A percentile compares a stretch with the other conserved stretches of the same genome.
These are phyloP conservation scores for Schoenoplectus tabernaemontani DNA, from an alignment of 202 grass and related monocot genomes.

Conservation along the genomic window DNA sequence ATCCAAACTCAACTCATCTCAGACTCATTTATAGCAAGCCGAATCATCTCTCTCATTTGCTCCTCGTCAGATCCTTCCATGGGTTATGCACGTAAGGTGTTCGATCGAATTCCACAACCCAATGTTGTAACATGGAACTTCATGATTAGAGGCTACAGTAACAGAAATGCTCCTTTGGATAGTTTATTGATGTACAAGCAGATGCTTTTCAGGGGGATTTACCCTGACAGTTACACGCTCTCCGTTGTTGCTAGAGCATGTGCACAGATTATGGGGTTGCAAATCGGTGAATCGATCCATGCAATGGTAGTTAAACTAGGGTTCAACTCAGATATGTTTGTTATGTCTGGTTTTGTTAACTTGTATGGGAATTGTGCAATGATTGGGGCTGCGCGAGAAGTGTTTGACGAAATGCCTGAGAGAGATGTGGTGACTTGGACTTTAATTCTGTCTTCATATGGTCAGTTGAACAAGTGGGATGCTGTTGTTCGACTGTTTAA, in stretches of 20 bases:
- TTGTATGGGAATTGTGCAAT: constrained; percentile 28
- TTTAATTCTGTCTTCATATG: constrained; percentile 57
- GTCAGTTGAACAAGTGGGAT: constrained; percentile 34
- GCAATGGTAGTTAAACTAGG: constrained; percentile 42
- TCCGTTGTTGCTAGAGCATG: constrained; percentile 38
- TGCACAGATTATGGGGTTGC: constrained; percentile 9
- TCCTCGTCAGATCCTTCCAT: constrained; percentile 21
- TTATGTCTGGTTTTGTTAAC: constrained; percentile 57
- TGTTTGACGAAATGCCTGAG: constrained; percentile 61
- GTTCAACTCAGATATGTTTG: constrained; percentile 42
- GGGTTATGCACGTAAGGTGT: constrained; percentile 40
- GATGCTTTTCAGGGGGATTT: constrained; percentile 28
- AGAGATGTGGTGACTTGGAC: constrained; percentile 87
- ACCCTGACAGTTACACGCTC: constrained; percentile 55
- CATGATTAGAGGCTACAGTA: constrained; percentile 59
- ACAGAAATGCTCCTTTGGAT: constrained; percentile 29
- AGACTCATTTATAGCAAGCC: constrained; percentile 30
- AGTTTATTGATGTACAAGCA: constrained; percentile 30
- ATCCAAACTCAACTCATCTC: constrained; percentile 37
- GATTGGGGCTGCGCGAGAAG: constrained; percentile 28
- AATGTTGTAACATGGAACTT: constrained; percentile 42
- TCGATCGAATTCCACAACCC: constrained; percentile 22
- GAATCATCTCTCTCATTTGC: constrained; percentile 45
- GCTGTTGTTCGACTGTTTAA: constrained; percentile 36
- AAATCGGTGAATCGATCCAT: constrained; percentile 32